Percentiles rank a stretch among this genome's conserved stretches.
These are phyloP conservation scores for Ganoderma resinaceum DNA, from an alignment of 1,284 basidiomycete species.

Conservation along the genomic window DNA sequence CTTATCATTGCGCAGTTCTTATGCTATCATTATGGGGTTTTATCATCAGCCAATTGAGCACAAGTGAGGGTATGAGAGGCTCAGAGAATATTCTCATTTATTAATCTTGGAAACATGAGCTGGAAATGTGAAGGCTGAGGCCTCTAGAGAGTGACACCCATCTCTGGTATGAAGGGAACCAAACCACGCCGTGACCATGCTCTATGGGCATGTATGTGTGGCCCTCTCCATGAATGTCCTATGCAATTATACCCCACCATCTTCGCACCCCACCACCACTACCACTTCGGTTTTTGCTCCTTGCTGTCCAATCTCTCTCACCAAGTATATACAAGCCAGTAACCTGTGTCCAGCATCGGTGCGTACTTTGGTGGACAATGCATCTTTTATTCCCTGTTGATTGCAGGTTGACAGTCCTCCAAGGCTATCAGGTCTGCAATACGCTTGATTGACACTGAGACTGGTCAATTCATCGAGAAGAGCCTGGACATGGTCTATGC, in stretches of 20 bases:
- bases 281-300: neutral
- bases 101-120: too few species aligned
- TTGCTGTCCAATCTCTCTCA: too few species aligned
- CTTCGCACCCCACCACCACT: neutral
- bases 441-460: neutral
- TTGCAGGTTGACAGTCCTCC: neutral
- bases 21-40: too few species aligned
- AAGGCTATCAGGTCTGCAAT: neutral
- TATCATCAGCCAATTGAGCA: too few species aligned
- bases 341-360: neutral
- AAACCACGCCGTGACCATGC: too few species aligned
- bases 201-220: too few species aligned
- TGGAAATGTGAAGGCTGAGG: too few species aligned
- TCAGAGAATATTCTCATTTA: too few species aligned
- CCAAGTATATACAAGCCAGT: neutral
- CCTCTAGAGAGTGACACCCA: too few species aligned
- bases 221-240: neutral
- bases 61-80: too few species aligned
- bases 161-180: too few species aligned
- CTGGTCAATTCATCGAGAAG: neutral
- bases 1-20: too few species aligned
- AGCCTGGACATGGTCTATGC: neutral
- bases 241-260: neutral
- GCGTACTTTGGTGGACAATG: neutral
- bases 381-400: neutral